Percentiles rank a stretch among this genome's conserved stretches.
phyloP scores from a whole-genome alignment of 1,284 basidiomycete genomes.

The Ustilago loliicola region DNA sequence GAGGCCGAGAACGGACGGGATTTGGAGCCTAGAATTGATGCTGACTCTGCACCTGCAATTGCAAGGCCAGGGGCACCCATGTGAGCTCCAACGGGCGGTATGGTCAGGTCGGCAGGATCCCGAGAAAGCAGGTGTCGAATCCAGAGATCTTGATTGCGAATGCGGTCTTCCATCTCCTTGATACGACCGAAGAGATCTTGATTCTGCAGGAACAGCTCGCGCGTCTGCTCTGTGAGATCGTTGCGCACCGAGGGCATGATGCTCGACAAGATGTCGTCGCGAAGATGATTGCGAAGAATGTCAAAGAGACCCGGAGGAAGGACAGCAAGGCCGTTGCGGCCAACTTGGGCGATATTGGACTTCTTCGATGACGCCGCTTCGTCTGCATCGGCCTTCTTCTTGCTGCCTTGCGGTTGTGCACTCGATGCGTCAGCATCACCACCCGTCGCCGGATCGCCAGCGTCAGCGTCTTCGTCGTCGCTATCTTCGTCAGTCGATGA shows the following conservation, averaged over 20 bases:
- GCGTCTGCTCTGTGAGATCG: constrained; percentile 51
- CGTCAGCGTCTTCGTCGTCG: constrained; percentile 20
- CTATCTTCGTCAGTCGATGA: constrained; percentile 32
- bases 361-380: constrained; percentile 17
- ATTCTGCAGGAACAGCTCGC: constrained; percentile 52
- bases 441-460: constrained; percentile 15
- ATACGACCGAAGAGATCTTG: constrained; percentile 48
- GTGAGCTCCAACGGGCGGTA: constrained; percentile 25
- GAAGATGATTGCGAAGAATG: constrained; percentile 48
- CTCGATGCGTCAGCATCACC: constrained; percentile 15
- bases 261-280: constrained; percentile 47
- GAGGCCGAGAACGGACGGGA: constrained; percentile 8
- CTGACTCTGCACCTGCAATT: constrained; percentile 9
- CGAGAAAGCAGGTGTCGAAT: constrained; percentile 45
- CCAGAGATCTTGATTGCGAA: constrained; percentile 50
- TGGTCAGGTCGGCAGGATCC: constrained; percentile 27
- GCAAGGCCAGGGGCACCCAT: constrained; percentile 14
- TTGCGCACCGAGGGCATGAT: constrained; percentile 53
- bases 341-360: constrained; percentile 46
- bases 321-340: constrained; percentile 54
- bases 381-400: constrained; percentile 17
- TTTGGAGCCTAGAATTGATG: background rate
- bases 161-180: constrained; percentile 50
- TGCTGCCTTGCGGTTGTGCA: constrained; percentile 7
- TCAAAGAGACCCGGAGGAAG: constrained; percentile 51